Conservation (phyloP, 106 monocot genomes). For the Acorus gramineus region DNA sequence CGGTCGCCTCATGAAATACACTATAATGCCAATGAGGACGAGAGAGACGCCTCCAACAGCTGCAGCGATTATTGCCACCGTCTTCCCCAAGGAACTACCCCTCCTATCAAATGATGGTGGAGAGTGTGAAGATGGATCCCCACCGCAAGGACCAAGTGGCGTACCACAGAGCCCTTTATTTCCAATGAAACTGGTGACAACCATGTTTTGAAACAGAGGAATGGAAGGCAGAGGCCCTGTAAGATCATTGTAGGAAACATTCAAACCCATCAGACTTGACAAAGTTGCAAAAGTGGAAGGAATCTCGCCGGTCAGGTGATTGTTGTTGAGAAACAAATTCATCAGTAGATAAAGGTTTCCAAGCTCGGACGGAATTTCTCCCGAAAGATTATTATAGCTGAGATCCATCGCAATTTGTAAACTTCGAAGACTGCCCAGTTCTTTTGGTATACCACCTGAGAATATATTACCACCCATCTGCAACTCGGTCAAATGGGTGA, state of each 20-base stretch:
- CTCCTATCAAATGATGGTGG: conserved; percentile 10
- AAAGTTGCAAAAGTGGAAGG: conserved; percentile 65
- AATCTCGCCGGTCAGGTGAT: conserved; percentile 71
- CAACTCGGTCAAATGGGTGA: conserved; percentile 69
- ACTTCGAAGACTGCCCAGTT: conserved; percentile 66
- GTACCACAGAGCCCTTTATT: conserved; percentile 86
- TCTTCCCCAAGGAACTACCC: conserved; percentile 27
- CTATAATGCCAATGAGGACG: conserved; percentile 58
- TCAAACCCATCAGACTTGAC: conserved; percentile 66
- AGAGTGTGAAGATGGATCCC: conserved; percentile 14
- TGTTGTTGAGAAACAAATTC: conserved; percentile 72
- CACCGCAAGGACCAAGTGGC: conserved; percentile 47
- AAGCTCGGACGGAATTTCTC: conserved; percentile 61
- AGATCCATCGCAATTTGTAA: conserved; percentile 89
- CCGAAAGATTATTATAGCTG: conserved; percentile 80
- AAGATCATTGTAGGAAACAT: conserved; percentile 89
- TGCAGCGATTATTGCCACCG: conserved; percentile 63
- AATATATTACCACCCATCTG: conserved; percentile 89
- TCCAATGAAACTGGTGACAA: conserved; percentile 50
- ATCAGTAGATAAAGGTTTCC: conserved; percentile 75
- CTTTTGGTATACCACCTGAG: conserved; percentile 61
- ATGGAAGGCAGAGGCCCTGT: conserved; percentile 60
- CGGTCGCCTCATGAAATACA: conserved; percentile 59
- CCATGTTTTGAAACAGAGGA: conserved; percentile 53
- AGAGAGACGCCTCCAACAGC: conserved; percentile 69